Evolutionary conservation across 345 rosid genomes (phyloP), one percentile per base, ranked within the genome.

Genomic region (Gossypium anomalum): DNA sequence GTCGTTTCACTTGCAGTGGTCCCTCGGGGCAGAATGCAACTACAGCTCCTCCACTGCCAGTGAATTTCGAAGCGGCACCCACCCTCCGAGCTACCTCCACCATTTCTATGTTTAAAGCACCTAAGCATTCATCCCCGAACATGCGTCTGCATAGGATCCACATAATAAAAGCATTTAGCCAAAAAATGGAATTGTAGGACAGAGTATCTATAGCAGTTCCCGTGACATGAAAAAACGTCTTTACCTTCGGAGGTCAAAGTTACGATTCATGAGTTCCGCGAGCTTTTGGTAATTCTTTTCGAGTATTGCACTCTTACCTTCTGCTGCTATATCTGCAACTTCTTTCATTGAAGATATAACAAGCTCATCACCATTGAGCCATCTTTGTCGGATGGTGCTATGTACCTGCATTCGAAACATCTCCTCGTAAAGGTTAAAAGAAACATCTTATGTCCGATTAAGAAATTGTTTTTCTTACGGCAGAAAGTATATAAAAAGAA

Each of bases 21-120:
- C 94, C 97, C 0, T 85, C 77, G 0, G 94, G 99, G 71, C 99
- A 93, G 85, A 82, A 93, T 9, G 79, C 98, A 74, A 95, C 90
- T 72, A 90, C 96, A 11, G 97, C 99, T 78, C 99, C 97, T 67
- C 97, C 99, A 59, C 99, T 95, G 71, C 98, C 96, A 0, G 99
- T 95, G 78, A 93, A 93, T 81, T 95, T 95, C 1, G 97, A 84
- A 0, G 96, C 90, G 67, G 96, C 94, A 3, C 96, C 97, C 15
- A 88, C 83, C 62, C 85, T 86, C 67, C 94, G 83, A 19, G 94
- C 96, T 16, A 91, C 81, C 77, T 91, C 96, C 86, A 93, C 96
- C 98, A 95, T 93, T 82, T 95, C 88, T 75, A 95, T 80, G 86
- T 91, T 93, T 71, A 90, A 19, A 14, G 81, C 85, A 62, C 96